Conservation (phyloP, 257 asterid species). For the Anisodus acutangulus region DNA sequence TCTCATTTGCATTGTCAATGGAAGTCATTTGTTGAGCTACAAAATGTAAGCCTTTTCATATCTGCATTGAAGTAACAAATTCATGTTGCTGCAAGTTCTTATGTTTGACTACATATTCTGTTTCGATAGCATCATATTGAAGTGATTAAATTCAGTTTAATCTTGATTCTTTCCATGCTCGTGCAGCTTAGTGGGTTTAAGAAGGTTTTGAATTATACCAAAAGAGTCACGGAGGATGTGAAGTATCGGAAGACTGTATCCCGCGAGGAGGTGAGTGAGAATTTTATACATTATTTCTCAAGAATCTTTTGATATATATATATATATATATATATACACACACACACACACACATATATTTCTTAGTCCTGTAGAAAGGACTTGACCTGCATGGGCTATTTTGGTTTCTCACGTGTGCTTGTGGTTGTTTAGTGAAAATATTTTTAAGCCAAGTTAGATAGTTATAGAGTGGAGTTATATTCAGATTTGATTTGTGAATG, state of each 20-base stretch:
- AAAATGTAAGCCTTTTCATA: conserved; percentile 66
- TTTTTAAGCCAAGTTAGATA: conserved; percentile 2
- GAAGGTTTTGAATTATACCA: conserved; percentile 94
- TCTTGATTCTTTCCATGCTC: conserved; percentile 40
- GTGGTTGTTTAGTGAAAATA: neutral
- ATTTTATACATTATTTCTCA: neutral
- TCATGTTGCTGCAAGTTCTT: conserved; percentile 3
- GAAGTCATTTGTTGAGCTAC: conserved; percentile 88
- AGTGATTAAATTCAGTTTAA: conserved; percentile 23
- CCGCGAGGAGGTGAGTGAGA: conserved; percentile 86
- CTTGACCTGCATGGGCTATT: conserved; percentile 10
- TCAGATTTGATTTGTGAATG: neutral
- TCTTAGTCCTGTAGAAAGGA: conserved; percentile 2
- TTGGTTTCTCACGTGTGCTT: neutral
- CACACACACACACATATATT: too few species aligned
- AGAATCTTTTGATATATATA: neutral
- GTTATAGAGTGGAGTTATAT: neutral
- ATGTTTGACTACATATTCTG: neutral
- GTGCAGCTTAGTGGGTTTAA: conserved; percentile 98
- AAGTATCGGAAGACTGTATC: conserved; percentile 81
- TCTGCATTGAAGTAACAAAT: conserved; percentile 25
- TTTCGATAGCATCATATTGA: neutral
- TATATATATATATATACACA: neutral
- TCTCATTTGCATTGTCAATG: conserved; percentile 98
- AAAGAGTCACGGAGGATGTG: conserved; percentile 87